These are phyloP conservation scores for Vachellia collinsii DNA, from an alignment of 306 rosid species.

Conservation along the genomic window DNA sequence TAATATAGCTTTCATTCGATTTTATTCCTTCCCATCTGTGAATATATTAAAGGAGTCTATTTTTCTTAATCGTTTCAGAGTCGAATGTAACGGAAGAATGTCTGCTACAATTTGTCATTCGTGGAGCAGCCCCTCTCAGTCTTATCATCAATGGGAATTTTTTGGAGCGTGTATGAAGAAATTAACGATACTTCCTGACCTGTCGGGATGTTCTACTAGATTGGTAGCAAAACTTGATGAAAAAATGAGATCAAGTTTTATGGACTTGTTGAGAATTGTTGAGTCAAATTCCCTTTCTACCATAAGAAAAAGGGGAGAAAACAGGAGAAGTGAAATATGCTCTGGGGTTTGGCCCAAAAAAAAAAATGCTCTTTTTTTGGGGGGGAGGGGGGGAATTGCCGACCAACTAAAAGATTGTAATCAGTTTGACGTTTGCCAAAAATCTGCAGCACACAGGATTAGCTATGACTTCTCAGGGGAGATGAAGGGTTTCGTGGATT, in stretches of 20 bases:
- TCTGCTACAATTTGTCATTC: neutral
- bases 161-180: neutral
- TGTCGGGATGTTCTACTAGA: neutral
- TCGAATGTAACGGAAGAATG: neutral
- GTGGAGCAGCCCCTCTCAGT: constrained; percentile 75
- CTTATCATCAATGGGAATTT: constrained; percentile 83
- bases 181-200: neutral
- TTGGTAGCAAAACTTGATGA: neutral
- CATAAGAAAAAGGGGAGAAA: neutral
- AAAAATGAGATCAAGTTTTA: neutral
- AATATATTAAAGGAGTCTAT: neutral
- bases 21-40: neutral
- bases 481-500: neutral
- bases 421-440: constrained; percentile 44
- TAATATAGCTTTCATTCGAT: neutral
- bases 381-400: too few relatives aligned
- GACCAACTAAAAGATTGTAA: too few relatives aligned
- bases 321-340: neutral
- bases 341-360: neutral
- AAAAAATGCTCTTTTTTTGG: too few relatives aligned
- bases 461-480: neutral
- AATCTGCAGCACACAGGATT: constrained; percentile 38
- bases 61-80: neutral
- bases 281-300: neutral
- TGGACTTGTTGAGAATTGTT: neutral